Evolutionary conservation across 192 early-diverging fungal genomes (phyloP), one percentile per base, ranked within the genome.

Genomic region (Coemansia sp.): DNA sequence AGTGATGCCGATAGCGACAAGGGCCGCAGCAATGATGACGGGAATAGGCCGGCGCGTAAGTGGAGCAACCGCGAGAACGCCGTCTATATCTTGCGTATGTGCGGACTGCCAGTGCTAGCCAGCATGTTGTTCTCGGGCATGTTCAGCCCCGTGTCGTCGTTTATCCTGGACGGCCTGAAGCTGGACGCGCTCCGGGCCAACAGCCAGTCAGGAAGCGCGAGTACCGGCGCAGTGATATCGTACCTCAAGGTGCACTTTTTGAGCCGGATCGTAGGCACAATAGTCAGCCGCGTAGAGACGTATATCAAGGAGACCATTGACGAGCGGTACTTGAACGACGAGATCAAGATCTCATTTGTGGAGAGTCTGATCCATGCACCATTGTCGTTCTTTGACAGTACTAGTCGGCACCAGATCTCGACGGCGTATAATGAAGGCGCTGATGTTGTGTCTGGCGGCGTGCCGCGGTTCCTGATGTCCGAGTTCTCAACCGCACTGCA

Each of bases 381-480:
- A 2, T 44, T 77, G 7, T 71, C 68, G n/a, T 77, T 76, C 35
- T 82, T 76, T 39, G 79, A 82, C 37, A 67, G 71, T 42, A 73
- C 53, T 3, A 69, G 68, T 17, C 46, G 68, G 3, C 79, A 76
- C 38, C 46, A 82, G 10, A 62, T 76, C 7, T 67, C 63, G 1
- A 50, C 57, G 1, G 70, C 64, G 3, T 81, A 76, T 40, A 55
- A 67, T 19, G 40, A 62, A 2, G 70, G 74, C 0, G 63, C 71
- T 3, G 37, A 72, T 3, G 64, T 59, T 7, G 33, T 81, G 16
- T 68, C 70, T 0, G 10, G 7, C 5, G 60, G 35, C 2, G 69
- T 81, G 5, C 70, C 64, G 3, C 9, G 32, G n/a, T 70, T 73
- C 28, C 17, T 76, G 10, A 59, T 70, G 57, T 21, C 21, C 19